Percentiles rank a stretch among this genome's conserved stretches.
Conservation (phyloP, 352 stramenopile species). For the Pythium coloratum region DNA sequence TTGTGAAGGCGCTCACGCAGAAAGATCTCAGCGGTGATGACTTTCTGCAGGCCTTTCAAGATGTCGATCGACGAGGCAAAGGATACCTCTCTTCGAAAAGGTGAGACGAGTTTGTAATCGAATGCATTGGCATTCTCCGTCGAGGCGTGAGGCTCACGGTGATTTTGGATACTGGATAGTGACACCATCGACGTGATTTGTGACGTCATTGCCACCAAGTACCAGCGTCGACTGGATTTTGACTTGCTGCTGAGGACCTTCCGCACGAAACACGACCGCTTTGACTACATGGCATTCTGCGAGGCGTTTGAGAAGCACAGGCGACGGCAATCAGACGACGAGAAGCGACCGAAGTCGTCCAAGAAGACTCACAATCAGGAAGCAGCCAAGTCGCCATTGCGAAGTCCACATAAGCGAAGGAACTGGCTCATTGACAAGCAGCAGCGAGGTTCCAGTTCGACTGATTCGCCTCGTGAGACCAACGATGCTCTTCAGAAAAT, state of each 20-base stretch:
- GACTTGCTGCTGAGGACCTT: slow-evolving; percentile 16
- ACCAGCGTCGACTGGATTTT: slow-evolving; percentile 24
- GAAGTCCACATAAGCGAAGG: slow-evolving; percentile 13
- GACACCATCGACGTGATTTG: slow-evolving; percentile 17
- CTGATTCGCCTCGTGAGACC: slow-evolving; percentile 1
- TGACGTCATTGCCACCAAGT: slow-evolving; percentile 14
- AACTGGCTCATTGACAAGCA: slow-evolving; percentile 21
- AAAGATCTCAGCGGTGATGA: slow-evolving; percentile 20
- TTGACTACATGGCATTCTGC: slow-evolving; percentile 27
- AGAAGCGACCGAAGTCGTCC: background rate
- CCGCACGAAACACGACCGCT: slow-evolving; percentile 5
- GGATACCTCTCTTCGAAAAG: slow-evolving; percentile 21
- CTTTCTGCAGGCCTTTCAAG: slow-evolving; percentile 18
- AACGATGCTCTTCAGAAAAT: slow-evolving; percentile 29
- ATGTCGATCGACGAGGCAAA: slow-evolving; percentile 12
- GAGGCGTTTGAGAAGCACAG: slow-evolving; percentile 12
- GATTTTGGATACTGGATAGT: background rate
- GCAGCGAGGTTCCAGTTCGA: background rate
- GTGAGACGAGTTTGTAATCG: background rate
- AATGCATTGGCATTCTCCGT: too few relatives aligned
- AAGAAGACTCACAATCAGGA: background rate
- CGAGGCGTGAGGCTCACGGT: too few relatives aligned
- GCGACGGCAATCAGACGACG: background rate
- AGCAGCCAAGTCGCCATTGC: slow-evolving; percentile 4
- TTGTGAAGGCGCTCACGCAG: background rate